Base-by-base conservation (phyloP, 208 protist species). In the Trichomonas gallinae region DNA sequence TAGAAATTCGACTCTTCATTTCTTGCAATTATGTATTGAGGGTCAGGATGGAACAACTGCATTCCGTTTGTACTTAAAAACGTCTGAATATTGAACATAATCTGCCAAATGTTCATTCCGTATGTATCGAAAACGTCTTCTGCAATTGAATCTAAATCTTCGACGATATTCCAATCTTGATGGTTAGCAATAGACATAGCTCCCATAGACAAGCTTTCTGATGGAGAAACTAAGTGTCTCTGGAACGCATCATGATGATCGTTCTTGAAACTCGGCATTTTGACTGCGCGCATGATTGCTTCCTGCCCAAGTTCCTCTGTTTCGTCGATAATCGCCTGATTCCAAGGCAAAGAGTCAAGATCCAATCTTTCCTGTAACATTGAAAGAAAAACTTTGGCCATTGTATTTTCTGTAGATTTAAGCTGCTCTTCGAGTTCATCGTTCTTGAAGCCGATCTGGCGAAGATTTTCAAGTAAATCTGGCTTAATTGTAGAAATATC, bases 1-100 rank as follows among this genome's bases (percentile, higher is more conserved):
- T 93, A 93, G 15, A 93, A 93, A 10, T 23, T 58, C 11, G 44
- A 8, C 6, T 51, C 44, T 51, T 34, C 44, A 0, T 23, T 51
- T 21, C 87, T 48, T 38, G 44, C 44, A 58, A 48, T 48, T 0
- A 93, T 51, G 9, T 13, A 48, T 31, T 48, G 17, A 48, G 87
- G 87, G 51, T 93, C 34, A 13, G 87, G 87, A 51, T 93, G 87
- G 44, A 93, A 93, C 87, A 40, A 93, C 44, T 93, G 87, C 34
- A 93, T 48, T 38, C 40, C 40, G 38, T 48, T n/a, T 34, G 23
- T 40, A n/a, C 21, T 40, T 11, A 46, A 15, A 6, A 46, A 48
- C 48, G 23, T 40, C 40, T 89, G 38, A 34, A 46, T 46, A 48
- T 46, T 46, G 36, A 13, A 44, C 34, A 89, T 46, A 44, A 89